Base-by-base conservation (phyloP, 176 grass and related monocot species). In the Cocos nucifera region DNA sequence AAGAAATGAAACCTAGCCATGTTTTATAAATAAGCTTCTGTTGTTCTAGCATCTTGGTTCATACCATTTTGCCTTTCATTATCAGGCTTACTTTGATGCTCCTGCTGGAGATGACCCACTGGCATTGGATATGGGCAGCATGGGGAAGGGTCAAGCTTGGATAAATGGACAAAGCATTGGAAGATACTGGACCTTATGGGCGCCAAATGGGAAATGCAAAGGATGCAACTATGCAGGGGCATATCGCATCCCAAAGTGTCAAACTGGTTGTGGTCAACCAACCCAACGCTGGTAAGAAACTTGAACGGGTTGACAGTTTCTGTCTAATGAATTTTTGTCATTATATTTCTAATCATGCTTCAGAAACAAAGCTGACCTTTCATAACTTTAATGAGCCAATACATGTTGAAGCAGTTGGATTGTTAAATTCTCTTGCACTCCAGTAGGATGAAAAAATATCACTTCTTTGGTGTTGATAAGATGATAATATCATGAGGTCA, bases 161-260 rank as follows among this genome's bases (percentile, higher is more conserved):
- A 89, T 98, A 78, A 98, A 98, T 54, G 94, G 94, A 65, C 87
- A 92, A 69, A 98, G 88, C 71, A 92, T 98, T 63, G 94, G 94
- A 55, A 78, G 94, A 6, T 98, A 98, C 58, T 93, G 88, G 77
- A 81, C 61, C 27, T 59, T 76, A 59, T 86, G 83, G 62, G 94
- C 87, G 16, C 69, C 69, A 57, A 71, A 75, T 65, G 94, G 88
- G 23, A 64, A 83, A 65, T 98, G 94, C 51, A 86, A 88, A 24
- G 62, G 3, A 15, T 98, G 79, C 72, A 86, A 52, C 63, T 98
- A 98, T 73, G 58, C 73, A 1, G 94, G 94, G 12, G 62, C 94
- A 61, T 98, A 64, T 63, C 73, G 94, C n/a, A 39, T 81, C 66
- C 74, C 71, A 58, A 98, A 86, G 61, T 98, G 94, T 67, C 88